Base-by-base conservation (phyloP, 2,329 filamentous ascomycete species). In the Aspergillus novofumigatus region DNA sequence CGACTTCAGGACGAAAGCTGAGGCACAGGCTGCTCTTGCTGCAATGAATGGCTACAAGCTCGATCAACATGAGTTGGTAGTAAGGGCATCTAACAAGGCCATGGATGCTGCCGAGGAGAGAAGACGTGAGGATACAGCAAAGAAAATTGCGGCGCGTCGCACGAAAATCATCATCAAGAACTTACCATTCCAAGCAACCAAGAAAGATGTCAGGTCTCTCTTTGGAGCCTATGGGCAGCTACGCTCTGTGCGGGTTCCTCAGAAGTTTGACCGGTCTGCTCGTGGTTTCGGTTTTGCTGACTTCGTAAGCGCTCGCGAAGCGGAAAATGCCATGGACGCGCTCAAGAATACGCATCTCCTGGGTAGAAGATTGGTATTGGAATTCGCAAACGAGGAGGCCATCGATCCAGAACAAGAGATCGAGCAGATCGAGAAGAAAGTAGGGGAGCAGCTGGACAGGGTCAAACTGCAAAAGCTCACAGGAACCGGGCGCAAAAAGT, bases 111-210 rank as follows among this genome's bases (percentile, higher is more conserved):
- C 90, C 1, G 91, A 96, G 71, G 90, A 96, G 75, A 85, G 90
- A 63, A 86, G 89, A 62, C 88, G 88, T 64, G 88, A 93, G 64
- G 92, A 97, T 69, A 86, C 84, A 62, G 86, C 88, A 52, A 95
- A 92, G 81, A 95, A 93, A 75, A 78, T 84, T 52, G 86, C 90
- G 25, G 84, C 83, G 17, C 85, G 87, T 70, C 84, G 86, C 64
- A 97, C 92, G 50, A 97, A 97, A 82, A 89, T 99, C 70, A 88
- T 97, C 75, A 89, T 99, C 80, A 99, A 97, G 81, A 99, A 99
- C 79, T 79, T 99, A 75, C 93, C 94, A 21, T 99, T 99, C 79
- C 91, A 97, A 78, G 89, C 90, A 51, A 89, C 87, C 54, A 97
- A 96, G 80, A 94, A 95, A 75, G 94, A 99, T 72, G 83, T 99